phyloP scores from a whole-genome alignment of 2,329 filamentous ascomycete species.

The Elsinoe perseae region DNA sequence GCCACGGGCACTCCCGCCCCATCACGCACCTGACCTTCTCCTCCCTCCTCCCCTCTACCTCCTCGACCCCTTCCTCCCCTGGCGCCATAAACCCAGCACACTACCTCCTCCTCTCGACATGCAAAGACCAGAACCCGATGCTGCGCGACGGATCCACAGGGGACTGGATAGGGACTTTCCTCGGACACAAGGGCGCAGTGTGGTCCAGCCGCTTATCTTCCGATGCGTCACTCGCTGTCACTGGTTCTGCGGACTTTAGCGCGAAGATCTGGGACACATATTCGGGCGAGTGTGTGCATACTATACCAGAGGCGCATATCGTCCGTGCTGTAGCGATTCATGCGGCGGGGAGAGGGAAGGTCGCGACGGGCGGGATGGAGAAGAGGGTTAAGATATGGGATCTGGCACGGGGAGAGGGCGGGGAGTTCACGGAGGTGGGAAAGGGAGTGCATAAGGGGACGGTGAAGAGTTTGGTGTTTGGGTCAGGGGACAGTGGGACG shows the following conservation, averaged over 20 bases:
- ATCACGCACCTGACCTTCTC: slow-evolving; percentile 91
- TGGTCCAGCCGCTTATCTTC: slow-evolving; percentile 91
- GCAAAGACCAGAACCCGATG: slow-evolving; percentile 91
- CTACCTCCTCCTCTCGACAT: slow-evolving; percentile 84
- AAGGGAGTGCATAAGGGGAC: slow-evolving; percentile 72
- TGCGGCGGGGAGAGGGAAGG: slow-evolving; percentile 57
- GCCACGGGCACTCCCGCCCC: slow-evolving; percentile 86
- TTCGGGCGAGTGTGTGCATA: slow-evolving; percentile 79
- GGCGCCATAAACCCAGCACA: slow-evolving; percentile 33
- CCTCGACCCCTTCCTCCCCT: slow-evolving; percentile 17
- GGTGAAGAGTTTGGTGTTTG: slow-evolving; percentile 95
- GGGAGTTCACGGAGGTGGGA: slow-evolving; percentile 60
- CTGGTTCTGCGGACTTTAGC: slow-evolving; percentile 83
- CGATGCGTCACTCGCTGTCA: slow-evolving; percentile 81
- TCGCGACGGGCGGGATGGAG: slow-evolving; percentile 91
- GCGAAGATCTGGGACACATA: slow-evolving; percentile 97
- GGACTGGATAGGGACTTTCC: slow-evolving; percentile 96
- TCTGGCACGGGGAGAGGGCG: slow-evolving; percentile 51
- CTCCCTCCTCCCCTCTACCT: slow-evolving; percentile 48
- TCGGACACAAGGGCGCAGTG: slow-evolving; percentile 95
- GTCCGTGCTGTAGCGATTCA: slow-evolving; percentile 63
- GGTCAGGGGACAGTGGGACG: slow-evolving; percentile 65
- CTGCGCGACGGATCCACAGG: slow-evolving; percentile 92
- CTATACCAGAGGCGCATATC: slow-evolving; percentile 87
- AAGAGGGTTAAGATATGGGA: slow-evolving; percentile 96